A percentile compares a stretch with the other conserved stretches of the same genome.
Conservation (phyloP, 2,329 filamentous ascomycete species). For the Colletotrichum incanum region DNA sequence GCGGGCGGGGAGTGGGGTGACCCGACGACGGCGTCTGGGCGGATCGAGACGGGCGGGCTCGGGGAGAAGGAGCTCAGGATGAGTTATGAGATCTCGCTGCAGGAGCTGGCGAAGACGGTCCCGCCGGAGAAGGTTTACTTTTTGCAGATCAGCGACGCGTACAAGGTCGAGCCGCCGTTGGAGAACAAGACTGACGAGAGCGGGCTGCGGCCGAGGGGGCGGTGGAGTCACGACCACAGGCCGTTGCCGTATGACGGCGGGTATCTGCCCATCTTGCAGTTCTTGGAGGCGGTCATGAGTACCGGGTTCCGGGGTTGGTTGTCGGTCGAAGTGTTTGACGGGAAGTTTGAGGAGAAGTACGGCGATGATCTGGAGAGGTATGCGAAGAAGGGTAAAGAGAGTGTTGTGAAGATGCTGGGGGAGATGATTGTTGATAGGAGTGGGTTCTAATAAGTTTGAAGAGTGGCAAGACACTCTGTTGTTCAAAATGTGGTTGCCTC, state of each 20-base stretch:
- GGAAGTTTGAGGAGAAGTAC: conserved; percentile 50
- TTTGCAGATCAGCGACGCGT: conserved; percentile 83
- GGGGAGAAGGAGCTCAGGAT: conserved; percentile 61
- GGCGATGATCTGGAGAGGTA: conserved; percentile 49
- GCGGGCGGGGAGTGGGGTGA: conserved; percentile 82
- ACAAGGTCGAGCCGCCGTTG: conserved; percentile 73
- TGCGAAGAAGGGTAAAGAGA: conserved; percentile 46
- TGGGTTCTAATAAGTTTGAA: background rate
- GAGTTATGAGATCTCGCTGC: conserved; percentile 68
- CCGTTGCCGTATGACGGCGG: conserved; percentile 80
- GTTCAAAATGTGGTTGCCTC: too few relatives aligned
- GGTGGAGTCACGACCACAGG: conserved; percentile 81
- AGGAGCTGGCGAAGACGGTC: conserved; percentile 69
- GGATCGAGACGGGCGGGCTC: conserved; percentile 63
- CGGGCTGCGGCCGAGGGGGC: conserved; percentile 72
- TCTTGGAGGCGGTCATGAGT: conserved; percentile 75
- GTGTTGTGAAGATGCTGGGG: conserved; percentile 28
- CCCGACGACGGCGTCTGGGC: conserved; percentile 74
- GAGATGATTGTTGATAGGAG: conserved; percentile 35
- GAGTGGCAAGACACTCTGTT: background rate
- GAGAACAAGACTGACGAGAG: conserved; percentile 62
- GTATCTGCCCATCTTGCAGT: conserved; percentile 78
- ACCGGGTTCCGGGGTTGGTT: conserved; percentile 80
- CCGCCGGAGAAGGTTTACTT: conserved; percentile 81
- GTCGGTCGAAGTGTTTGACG: conserved; percentile 73